Conservation (phyloP, 257 asterid species). For the Ballota nigra region DNA sequence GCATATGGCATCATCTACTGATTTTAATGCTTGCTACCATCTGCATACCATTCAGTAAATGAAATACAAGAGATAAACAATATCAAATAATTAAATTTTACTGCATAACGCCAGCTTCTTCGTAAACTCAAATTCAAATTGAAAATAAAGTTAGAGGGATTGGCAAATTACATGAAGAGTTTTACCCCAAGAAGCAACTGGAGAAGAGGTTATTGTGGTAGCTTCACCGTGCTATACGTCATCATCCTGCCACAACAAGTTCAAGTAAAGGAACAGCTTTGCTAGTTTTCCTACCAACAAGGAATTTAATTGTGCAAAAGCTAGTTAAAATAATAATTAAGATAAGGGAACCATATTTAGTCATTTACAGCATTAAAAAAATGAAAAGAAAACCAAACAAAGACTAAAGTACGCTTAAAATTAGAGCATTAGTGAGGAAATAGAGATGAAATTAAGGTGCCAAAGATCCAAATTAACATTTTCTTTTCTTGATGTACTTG, state of each 20-base stretch:
- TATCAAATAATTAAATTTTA: neutral
- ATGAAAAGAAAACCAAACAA: neutral
- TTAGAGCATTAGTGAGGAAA: neutral
- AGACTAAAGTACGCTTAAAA: neutral
- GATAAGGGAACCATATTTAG: neutral
- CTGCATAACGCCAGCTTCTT: neutral
- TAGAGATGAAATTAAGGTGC: neutral
- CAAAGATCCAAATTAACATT: neutral
- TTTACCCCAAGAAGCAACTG: slow-evolving; percentile 11
- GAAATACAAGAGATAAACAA: neutral
- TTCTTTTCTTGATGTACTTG: slow-evolving; percentile 1
- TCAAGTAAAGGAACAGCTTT: neutral
- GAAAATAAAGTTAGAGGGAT: neutral
- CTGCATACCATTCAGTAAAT: neutral
- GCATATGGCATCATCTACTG: neutral
- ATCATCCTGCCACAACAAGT: slow-evolving; percentile 23
- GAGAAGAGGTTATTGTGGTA: slow-evolving; percentile 1
- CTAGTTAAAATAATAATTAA: neutral
- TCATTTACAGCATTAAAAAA: neutral
- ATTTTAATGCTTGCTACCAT: neutral
- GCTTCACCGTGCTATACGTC: slow-evolving; percentile 21
- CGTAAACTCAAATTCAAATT: neutral
- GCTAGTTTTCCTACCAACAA: neutral
- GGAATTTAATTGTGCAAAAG: neutral
- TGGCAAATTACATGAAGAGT: slow-evolving; percentile 18